These are phyloP conservation scores for Rhizopogon rudus DNA, from an alignment of 768 basidiomycete species.

Conservation along the genomic window DNA sequence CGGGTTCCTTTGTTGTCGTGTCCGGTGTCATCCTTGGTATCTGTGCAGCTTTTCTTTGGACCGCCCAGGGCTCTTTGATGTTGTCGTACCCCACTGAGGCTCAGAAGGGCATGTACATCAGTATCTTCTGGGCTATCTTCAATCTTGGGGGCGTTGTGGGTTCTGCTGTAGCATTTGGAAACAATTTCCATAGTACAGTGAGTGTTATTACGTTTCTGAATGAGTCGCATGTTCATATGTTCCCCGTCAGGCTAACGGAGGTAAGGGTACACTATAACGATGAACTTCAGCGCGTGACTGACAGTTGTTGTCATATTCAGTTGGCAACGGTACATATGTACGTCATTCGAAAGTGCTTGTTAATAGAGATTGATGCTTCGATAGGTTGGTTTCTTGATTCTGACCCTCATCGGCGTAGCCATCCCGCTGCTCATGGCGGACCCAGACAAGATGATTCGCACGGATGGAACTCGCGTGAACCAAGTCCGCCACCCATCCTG, in stretches of 20 bases:
- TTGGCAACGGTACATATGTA: constrained; percentile 76
- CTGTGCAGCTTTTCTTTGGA: constrained; percentile 49
- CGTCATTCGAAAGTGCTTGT: constrained; percentile 13
- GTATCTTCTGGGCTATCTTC: constrained; percentile 66
- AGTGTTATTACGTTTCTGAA: constrained; percentile 10
- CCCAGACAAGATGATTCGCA: constrained; percentile 68
- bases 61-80: constrained; percentile 49
- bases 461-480: constrained; percentile 65
- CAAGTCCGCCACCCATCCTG: constrained; percentile 64
- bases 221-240: background rate
- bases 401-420: constrained; percentile 61
- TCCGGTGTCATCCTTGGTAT: constrained; percentile 47
- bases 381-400: constrained; percentile 71
- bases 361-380: background rate
- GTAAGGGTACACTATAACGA: constrained; percentile 9
- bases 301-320: constrained; percentile 25
- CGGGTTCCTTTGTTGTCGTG: constrained; percentile 42
- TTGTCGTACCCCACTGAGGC: constrained; percentile 53
- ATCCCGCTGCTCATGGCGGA: constrained; percentile 67
- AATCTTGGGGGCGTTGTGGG: constrained; percentile 79
- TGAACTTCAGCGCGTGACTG: background rate
- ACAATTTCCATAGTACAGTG: constrained; percentile 62
- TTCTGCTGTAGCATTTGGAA: constrained; percentile 66
- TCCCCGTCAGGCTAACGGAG: constrained; percentile 21
- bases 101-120: constrained; percentile 48